Evolutionary conservation across 176 grass and related monocot genomes (phyloP).

Genomic region (Aechmea fasciata): DNA sequence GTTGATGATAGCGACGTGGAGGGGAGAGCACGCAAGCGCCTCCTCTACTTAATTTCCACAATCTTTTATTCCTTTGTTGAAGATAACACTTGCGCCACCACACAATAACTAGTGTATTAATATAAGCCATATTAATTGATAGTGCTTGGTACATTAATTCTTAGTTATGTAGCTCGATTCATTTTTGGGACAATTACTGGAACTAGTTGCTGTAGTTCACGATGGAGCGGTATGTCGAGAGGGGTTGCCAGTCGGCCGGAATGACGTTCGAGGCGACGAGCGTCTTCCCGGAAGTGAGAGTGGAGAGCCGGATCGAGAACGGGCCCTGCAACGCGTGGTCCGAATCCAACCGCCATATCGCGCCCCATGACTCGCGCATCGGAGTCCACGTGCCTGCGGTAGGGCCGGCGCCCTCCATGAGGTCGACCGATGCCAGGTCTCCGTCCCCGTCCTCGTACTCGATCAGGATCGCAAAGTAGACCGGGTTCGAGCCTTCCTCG

Average conservation of each 20-base stretch:
- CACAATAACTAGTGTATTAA: too few relatives aligned
- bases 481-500: conserved; percentile 59
- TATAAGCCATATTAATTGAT: too few relatives aligned
- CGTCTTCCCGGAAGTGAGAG: conserved; percentile 38
- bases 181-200: too few relatives aligned
- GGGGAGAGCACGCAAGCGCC: too few relatives aligned
- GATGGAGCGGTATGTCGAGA: conserved; percentile 39
- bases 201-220: conserved; percentile 7
- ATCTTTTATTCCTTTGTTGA: too few relatives aligned
- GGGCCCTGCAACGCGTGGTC: conserved; percentile 29
- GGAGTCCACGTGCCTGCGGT: conserved; percentile 37
- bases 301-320: conserved; percentile 54
- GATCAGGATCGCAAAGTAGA: conserved; percentile 63
- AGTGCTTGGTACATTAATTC: too few relatives aligned
- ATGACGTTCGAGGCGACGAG: conserved; percentile 64
- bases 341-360: conserved; percentile 53
- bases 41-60: too few relatives aligned
- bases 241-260: conserved; percentile 48
- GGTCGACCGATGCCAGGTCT: conserved; percentile 74
- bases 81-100: too few relatives aligned
- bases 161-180: too few relatives aligned
- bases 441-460: conserved; percentile 95
- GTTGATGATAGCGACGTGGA: too few relatives aligned
- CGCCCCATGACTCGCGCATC: conserved; percentile 48
- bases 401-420: conserved; percentile 37